phyloP scores from a whole-genome alignment of 2,329 filamentous ascomycete genomes.

The Ascochyta lentis region DNA sequence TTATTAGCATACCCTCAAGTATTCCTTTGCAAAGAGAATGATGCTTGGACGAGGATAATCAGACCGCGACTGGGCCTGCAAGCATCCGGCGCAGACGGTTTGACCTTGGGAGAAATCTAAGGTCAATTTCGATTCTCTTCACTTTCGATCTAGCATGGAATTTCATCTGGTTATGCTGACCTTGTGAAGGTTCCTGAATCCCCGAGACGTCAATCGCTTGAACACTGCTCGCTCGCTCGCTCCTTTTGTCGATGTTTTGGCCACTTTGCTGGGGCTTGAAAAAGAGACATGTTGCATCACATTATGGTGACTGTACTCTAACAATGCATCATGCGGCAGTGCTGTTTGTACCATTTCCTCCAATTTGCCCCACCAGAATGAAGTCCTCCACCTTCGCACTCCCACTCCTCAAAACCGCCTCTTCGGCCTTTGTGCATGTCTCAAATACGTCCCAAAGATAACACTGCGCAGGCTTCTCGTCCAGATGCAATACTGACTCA shows the following conservation, averaged over 20 bases:
- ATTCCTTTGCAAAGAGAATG: too few species aligned
- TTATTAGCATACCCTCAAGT: too few species aligned
- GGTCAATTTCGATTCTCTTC: too few species aligned
- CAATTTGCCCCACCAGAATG: conserved; percentile 5
- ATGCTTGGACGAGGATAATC: too few species aligned
- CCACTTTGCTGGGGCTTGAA: neutral
- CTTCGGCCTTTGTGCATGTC: conserved; percentile 21
- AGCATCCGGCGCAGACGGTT: too few species aligned
- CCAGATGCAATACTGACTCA: conserved; percentile 3
- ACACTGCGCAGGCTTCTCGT: conserved; percentile 18
- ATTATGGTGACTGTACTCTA: neutral
- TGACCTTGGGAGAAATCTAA: too few species aligned
- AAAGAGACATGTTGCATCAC: neutral
- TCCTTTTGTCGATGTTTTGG: neutral
- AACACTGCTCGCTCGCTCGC: neutral
- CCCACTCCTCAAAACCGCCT: conserved; percentile 14
- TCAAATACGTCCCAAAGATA: conserved; percentile 18
- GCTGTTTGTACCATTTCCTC: neutral
- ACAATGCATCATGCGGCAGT: neutral
- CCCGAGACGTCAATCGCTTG: too few species aligned
- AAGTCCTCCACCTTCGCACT: conserved; percentile 19
- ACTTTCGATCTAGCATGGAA: too few species aligned
- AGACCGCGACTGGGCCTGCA: too few species aligned
- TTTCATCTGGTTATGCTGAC: too few species aligned
- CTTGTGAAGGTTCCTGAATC: too few species aligned